A percentile compares a stretch with the other conserved stretches of the same genome.
phyloP scores from a whole-genome alignment of 148 eudicot species.

The Chenopodium berlandieri region DNA sequence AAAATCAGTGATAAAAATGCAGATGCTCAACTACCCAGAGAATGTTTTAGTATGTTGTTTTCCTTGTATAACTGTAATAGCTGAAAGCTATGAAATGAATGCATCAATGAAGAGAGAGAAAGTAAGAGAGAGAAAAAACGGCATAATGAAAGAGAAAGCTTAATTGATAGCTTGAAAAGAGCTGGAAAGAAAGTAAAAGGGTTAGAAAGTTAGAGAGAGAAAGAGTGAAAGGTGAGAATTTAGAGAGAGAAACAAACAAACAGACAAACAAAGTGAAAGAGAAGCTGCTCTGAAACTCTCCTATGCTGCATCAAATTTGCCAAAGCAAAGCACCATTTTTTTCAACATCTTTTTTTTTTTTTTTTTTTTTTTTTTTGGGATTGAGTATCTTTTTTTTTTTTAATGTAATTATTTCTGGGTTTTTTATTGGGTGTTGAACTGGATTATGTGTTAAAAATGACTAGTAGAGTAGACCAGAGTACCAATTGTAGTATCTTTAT shows the following conservation, averaged over 20 bases:
- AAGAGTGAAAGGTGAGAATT: constrained; percentile 8
- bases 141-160: background rate
- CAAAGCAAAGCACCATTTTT: background rate
- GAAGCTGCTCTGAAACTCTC: constrained; percentile 9
- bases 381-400: no score
- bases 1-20: background rate
- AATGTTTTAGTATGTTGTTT: background rate
- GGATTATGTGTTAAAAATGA: background rate
- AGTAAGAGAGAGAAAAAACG: background rate
- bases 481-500: no score
- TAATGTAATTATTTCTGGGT: background rate
- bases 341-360: no score
- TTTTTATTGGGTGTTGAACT: background rate
- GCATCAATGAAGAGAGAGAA: constrained; percentile 13
- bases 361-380: no score
- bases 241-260: background rate
- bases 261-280: background rate
- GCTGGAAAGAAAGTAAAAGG: background rate
- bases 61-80: background rate
- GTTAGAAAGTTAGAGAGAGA: constrained; percentile 9
- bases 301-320: background rate
- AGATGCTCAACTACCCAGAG: background rate
- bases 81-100: background rate
- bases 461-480: no score
- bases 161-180: background rate